Evolutionary conservation across 2,329 filamentous ascomycete species (phyloP), one percentile per base, ranked within the genome.

Genomic region (Sporothrix dimorphospora): DNA sequence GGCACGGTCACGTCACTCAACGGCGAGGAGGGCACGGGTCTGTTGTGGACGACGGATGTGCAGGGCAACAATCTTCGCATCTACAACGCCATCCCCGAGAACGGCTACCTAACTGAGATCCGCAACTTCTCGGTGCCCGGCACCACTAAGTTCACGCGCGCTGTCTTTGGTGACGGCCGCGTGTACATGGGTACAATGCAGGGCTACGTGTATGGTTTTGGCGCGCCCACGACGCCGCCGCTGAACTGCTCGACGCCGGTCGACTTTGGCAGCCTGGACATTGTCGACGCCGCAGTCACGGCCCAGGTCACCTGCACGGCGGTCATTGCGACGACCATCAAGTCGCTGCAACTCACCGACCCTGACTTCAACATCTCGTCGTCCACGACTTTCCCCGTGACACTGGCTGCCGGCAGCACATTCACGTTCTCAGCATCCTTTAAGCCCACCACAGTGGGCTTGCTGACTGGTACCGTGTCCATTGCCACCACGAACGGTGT

Each of bases 1-100:
- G 86, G 86, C 27, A 88, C 87, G 0, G 85, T 84, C 0, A 89
- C 87, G 0, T 87, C 87, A 0, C 80, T 88, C 61, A 83, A 86
- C 69, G 85, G 84, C 4, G 81, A 87, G 74, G 77, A 81, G 2
- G 87, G 87, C 3, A 88, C 86, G 1, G 87, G 87, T 34, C 82
- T 89, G 0, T 77, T 88, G 6, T 89, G 87, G 87, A 83, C 83
- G 1, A 84, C 83, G 0, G 87, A 89, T 71, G 85, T 88, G 0
- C 84, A 88, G 74, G 86, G 85, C 6, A 79, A 80, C 7, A 85
- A 85, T 72, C 80, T 94, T 79, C 91, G 93, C 78, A 97, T 98
- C 79, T 97, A 97, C 86, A 97, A 98, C 80, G 91, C 93, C 34
- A 85, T 99, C 11, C 87, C 86, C 0, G 78, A 81, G 5, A 81